Percentiles rank a stretch among this genome's conserved stretches.
Evolutionary conservation across 345 rosid genomes (phyloP).

Genomic region (Noccaea caerulescens): DNA sequence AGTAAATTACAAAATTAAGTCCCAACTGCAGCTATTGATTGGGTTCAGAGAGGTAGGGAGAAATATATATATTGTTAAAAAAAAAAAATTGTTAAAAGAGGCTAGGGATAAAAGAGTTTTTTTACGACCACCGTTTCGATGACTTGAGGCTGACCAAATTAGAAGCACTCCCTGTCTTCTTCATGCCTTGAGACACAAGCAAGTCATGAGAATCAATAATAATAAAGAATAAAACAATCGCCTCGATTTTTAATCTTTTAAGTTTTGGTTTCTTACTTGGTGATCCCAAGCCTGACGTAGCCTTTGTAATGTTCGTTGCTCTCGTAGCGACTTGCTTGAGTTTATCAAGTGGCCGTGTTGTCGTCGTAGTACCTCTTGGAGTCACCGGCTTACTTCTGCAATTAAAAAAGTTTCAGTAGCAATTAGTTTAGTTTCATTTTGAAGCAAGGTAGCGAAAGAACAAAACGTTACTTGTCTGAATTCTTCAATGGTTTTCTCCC

Average conservation of each 20-base stretch:
- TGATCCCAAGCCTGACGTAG: slow-evolving; percentile 34
- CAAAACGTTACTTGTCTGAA: slow-evolving; percentile 27
- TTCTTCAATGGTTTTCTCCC: slow-evolving; percentile 38
- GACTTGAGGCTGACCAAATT: slow-evolving; percentile 35
- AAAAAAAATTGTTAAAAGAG: not conserved
- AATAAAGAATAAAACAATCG: not conserved
- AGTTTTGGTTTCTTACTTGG: slow-evolving; percentile 30
- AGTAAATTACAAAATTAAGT: slow-evolving; percentile 30
- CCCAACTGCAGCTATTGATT: not conserved
- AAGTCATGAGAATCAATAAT: slow-evolving; percentile 3
- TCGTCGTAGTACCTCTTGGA: slow-evolving; percentile 33
- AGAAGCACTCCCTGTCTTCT: slow-evolving; percentile 42
- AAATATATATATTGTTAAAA: not conserved
- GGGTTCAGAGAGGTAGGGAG: not conserved
- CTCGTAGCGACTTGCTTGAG: slow-evolving; percentile 40
- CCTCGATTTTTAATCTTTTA: not conserved
- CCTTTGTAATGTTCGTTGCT: slow-evolving; percentile 26
- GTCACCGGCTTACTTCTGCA: slow-evolving; percentile 40
- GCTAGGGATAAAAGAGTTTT: not conserved
- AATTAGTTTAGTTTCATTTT: not conserved
- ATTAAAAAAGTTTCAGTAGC: not conserved
- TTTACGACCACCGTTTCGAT: slow-evolving; percentile 40
- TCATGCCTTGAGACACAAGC: slow-evolving; percentile 39
- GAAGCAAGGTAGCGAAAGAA: not conserved
- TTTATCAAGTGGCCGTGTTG: slow-evolving; percentile 44